Evolutionary conservation across 106 monocot genomes (phyloP).

Genomic region (Dendrobium huoshanense): DNA sequence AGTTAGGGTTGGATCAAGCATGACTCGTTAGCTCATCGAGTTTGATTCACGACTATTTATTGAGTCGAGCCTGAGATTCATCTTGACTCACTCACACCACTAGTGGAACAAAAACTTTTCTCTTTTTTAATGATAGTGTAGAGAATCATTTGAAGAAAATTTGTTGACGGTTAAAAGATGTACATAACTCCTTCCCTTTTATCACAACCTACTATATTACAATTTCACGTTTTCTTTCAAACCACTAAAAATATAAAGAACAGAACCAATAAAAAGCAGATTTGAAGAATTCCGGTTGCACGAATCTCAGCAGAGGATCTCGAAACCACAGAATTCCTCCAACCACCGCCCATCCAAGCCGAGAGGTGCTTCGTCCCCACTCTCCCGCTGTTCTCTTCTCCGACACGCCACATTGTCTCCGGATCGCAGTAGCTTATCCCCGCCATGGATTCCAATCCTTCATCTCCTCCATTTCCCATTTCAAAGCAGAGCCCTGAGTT

Average conservation of each 20-base stretch:
- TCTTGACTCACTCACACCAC: too few species aligned
- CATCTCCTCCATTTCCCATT: conserved; percentile 12
- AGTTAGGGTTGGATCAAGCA: too few species aligned
- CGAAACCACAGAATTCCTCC: neutral
- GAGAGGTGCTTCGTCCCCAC: conserved; percentile 20
- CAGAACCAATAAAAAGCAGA: conserved; percentile 1
- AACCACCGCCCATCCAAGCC: neutral
- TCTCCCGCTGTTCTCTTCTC: neutral
- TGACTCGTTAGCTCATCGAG: too few species aligned
- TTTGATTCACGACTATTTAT: too few species aligned
- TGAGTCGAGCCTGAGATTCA: too few species aligned
- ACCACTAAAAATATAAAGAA: conserved; percentile 1
- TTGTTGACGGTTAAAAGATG: too few species aligned
- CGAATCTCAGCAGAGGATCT: conserved; percentile 3
- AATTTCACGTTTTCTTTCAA: neutral
- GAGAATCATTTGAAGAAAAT: too few species aligned
- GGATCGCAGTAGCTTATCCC: conserved; percentile 46
- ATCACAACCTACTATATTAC: neutral
- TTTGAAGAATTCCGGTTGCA: neutral
- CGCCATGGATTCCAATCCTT: conserved; percentile 28
- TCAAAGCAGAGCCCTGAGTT: conserved; percentile 72
- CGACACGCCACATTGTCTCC: neutral
- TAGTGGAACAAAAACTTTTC: too few species aligned
- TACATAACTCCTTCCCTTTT: too few species aligned
- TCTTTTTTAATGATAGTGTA: too few species aligned